Evolutionary conservation across 31 red algal species (phyloP).

Genomic region (Asparagopsis taxiformis): DNA sequence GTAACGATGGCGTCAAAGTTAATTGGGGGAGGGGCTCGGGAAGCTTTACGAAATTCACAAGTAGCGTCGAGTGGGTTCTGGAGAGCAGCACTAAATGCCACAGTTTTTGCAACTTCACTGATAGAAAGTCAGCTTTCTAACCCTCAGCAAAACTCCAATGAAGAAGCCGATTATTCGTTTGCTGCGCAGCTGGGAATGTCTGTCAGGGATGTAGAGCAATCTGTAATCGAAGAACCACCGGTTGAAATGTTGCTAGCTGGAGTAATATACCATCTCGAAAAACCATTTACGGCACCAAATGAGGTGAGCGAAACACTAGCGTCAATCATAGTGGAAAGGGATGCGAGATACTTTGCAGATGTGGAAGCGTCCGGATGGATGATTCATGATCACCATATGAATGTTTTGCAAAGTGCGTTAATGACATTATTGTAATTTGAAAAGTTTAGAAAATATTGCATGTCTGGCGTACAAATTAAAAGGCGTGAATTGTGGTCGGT

Average conservation of each 20-base stretch:
- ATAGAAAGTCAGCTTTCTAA: not conserved
- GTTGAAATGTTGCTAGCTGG: constrained; percentile 53
- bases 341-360: not conserved
- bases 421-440: not conserved
- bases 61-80: constrained; percentile 21
- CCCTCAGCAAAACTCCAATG: not conserved
- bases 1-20: constrained; percentile 20
- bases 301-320: not conserved
- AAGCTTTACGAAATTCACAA: constrained; percentile 12
- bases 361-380: constrained; percentile 25
- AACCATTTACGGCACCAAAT: constrained; percentile 21
- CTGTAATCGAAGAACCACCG: constrained; percentile 21
- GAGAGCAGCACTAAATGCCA: constrained; percentile 39
- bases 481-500: too few species aligned
- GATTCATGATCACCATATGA: constrained; percentile 15
- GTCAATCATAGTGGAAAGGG: not conserved
- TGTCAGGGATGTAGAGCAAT: constrained; percentile 14
- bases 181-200: constrained; percentile 46
- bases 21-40: constrained; percentile 11
- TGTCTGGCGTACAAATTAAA: too few species aligned
- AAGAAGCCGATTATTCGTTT: constrained; percentile 26
- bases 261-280: constrained; percentile 39
- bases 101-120: constrained; percentile 23
- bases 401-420: not conserved
- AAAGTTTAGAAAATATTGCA: too few species aligned